Base-by-base conservation (phyloP, 192 early-diverging fungal genomes). In the Coemansia sp. region DNA sequence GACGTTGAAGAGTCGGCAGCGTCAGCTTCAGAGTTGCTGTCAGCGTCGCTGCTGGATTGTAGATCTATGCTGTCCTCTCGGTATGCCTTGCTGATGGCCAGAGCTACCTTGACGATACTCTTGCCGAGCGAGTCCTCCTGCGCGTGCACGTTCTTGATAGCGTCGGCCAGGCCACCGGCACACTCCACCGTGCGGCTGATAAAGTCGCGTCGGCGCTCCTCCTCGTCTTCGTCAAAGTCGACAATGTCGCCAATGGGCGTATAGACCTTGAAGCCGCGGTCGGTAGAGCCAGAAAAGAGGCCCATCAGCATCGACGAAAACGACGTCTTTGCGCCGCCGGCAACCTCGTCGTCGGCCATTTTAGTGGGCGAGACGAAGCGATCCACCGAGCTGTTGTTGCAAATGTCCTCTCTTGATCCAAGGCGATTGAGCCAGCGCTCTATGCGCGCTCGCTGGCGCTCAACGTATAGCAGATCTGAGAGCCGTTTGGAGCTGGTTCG, bases 361-460 rank as follows among this genome's bases (percentile, higher is more conserved):
- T 63, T 69, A 15, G 47, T 51, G 6, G 70, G 11, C 17, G 73
- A 73, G 39, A 70, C 66, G 67, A 82, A 82, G 41, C 66, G 54
- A n/a, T 73, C 70, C 61, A 82, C 62, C 6, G 79, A 76, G 14
- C 37, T 67, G 63, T 62, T 73, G 39, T 64, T 49, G 54, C 69
- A 76, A 40, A 82, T 38, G 36, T 76, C 70, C 45, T 82, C 70
- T 59, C 79, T 70, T 10, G 68, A 37, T 5, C 79, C 79, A 35
- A 82, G 42, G 12, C 79, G 69, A 42, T 82, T 82, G 31, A 82
- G 73, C 79, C 79, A 82, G 36, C 79, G 73, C 62, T 82, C 79
- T 25, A 82, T 76, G 11, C 65, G 73, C 42, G 73, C 66, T 17
- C 79, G 67, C 38, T 64, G 66, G 12, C 79, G 69, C 60, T 82